Conservation (phyloP, 257 asterid genomes). For the Ophiorrhiza pumila region DNA sequence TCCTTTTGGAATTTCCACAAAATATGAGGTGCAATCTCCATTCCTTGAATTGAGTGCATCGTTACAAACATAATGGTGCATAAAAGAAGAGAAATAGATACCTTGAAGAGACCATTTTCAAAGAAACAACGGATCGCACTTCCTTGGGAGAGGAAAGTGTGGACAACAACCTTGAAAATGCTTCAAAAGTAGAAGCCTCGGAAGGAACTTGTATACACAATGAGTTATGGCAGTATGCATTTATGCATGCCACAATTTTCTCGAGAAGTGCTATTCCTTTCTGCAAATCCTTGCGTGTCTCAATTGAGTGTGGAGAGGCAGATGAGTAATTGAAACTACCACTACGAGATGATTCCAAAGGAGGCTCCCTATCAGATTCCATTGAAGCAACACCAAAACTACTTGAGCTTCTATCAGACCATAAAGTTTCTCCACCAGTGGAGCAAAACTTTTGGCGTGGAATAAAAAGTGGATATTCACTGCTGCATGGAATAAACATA, state of each 20-base stretch:
- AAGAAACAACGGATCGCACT: conserved; percentile 69
- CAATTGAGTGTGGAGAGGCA: conserved; percentile 83
- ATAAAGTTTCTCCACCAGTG: conserved; percentile 78
- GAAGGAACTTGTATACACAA: conserved; percentile 72
- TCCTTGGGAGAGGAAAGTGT: conserved; percentile 94
- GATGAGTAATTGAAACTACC: conserved; percentile 70
- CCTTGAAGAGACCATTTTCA: conserved; percentile 75
- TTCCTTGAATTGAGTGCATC: background rate
- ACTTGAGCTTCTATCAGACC: conserved; percentile 95
- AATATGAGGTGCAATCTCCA: background rate
- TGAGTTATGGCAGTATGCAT: conserved; percentile 77
- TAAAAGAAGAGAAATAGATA: conserved; percentile 24
- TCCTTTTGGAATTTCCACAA: background rate
- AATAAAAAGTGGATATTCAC: conserved; percentile 92
- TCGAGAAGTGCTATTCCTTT: conserved; percentile 98
- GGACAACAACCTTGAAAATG: conserved; percentile 75
- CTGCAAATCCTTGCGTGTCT: conserved; percentile 91
- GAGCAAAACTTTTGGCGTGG: conserved; percentile 86
- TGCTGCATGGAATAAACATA: conserved; percentile 34
- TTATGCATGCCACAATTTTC: conserved; percentile 92
- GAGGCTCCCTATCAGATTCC: conserved; percentile 86
- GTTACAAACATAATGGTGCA: conserved; percentile 6
- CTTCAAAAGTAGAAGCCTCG: conserved; percentile 90
- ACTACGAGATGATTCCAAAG: conserved; percentile 66
- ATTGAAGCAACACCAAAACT: conserved; percentile 86